Base-by-base conservation (phyloP, 164 flowering plant genomes). In the Vitis amurensis region DNA sequence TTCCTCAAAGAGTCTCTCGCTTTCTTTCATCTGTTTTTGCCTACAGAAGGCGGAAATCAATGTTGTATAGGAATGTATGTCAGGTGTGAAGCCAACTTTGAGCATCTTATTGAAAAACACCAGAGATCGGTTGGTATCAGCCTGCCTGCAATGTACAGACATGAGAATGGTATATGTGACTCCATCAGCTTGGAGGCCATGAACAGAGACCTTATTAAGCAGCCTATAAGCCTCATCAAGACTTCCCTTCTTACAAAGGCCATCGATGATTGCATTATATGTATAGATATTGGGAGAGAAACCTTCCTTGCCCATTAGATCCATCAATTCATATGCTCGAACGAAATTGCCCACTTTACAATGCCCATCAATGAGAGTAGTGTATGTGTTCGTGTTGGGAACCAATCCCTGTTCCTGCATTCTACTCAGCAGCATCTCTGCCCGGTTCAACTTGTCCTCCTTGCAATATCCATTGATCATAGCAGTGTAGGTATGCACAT, bases 381-480 rank as follows among this genome's bases (percentile, higher is more conserved):
- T 90, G 68, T 91, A 95, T 9, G 99, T 91, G 56, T 88, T 81
- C 27, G 76, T 76, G 67, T 90, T 93, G 15, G 99, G 95, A 76
- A 67, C 76, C 72, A 91, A 71, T 31, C 90, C 89, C 71, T 93
- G 98, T 74, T 93, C 98, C 66, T 70, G 76, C 99, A 93, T 93
- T 71, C 86, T 84, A 30, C 64, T 74, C 63, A 90, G 79, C 77
- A 95, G 72, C 96, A 93, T 89, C 80, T 93, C 98, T 13, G 97
- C 97, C 8, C 97, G 80, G 56, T 76, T 85, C 81, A 95, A 14
- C 77, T 89, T 95, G n/a, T 77, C 85, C 77, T 90, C 97, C 67
- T 85, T 91, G 84, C 97, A 93, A 63, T 95, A 95, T 16, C 97
- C 99, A 58, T 71, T 66, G 51, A 93, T 91, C 97, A 93, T 93